These are phyloP conservation scores for Trametes cubensis DNA, from an alignment of 768 basidiomycete species.

Conservation along the genomic window DNA sequence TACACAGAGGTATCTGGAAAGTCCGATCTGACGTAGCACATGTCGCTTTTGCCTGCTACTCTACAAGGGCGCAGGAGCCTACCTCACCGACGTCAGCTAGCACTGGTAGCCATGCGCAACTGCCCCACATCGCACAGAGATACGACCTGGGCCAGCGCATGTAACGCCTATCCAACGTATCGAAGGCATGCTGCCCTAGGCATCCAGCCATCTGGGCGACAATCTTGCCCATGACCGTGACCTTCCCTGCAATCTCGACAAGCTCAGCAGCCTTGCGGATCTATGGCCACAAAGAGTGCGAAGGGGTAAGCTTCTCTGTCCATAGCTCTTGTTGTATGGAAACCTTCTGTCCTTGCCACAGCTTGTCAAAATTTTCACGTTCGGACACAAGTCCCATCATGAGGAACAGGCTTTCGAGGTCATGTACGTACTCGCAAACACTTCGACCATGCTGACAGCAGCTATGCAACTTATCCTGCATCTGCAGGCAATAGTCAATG, in stretches of 20 bases:
- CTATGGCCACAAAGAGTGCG: neutral
- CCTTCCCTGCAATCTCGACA: constrained; percentile 7
- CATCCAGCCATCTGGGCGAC: too few relatives aligned
- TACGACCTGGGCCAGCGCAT: neutral
- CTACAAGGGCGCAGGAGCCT: neutral
- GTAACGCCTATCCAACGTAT: neutral
- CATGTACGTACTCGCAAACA: constrained; percentile 22
- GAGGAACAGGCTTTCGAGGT: constrained; percentile 22
- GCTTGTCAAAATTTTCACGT: constrained; percentile 3
- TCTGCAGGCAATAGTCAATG: constrained; percentile 22
- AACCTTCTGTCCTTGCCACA: constrained; percentile 12
- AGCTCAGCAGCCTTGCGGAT: constrained; percentile 6
- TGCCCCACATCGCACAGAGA: neutral
- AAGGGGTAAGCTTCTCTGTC: neutral
- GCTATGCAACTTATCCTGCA: constrained; percentile 5
- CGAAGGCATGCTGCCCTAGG: too few relatives aligned
- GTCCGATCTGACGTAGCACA: neutral
- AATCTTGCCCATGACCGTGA: neutral
- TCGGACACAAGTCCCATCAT: constrained; percentile 17
- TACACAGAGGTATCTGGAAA: neutral
- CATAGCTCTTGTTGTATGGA: constrained; percentile 16
- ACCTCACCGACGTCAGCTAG: neutral
- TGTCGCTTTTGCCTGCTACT: neutral
- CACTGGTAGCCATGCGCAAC: neutral
- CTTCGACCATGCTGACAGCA: neutral